These are phyloP conservation scores for Seminavis robusta DNA, from an alignment of 108 stramenopile genomes.

Conservation along the genomic window DNA sequence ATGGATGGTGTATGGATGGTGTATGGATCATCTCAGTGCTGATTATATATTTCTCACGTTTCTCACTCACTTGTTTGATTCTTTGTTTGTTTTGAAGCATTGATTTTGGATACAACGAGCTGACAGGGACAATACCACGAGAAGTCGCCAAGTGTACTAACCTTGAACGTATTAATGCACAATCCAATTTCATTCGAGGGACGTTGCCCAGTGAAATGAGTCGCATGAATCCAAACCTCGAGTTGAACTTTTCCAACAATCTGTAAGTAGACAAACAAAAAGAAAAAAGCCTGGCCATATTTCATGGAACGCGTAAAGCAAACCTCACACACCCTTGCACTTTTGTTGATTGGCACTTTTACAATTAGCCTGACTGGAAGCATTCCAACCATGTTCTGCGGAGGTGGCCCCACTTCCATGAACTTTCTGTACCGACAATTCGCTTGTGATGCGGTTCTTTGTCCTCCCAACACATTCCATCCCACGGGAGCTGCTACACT, in stretches of 20 bases:
- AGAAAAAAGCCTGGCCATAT: not conserved
- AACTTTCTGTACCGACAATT: constrained; percentile 41
- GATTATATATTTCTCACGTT: not conserved
- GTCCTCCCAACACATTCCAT: constrained; percentile 61
- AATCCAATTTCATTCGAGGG: constrained; percentile 23
- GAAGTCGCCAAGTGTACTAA: constrained; percentile 25
- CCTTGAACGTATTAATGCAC: constrained; percentile 22
- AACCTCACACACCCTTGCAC: constrained; percentile 13
- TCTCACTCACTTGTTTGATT: not conserved
- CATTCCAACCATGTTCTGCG: constrained; percentile 40
- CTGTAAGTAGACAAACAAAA: constrained; percentile 28
- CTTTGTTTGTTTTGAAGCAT: constrained; percentile 6
- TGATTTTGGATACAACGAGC: constrained; percentile 35
- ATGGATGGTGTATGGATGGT: not conserved
- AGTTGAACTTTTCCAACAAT: constrained; percentile 44
- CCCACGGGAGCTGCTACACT: constrained; percentile 42
- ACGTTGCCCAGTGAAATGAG: constrained; percentile 27
- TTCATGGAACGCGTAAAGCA: constrained; percentile 14
- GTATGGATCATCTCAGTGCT: constrained; percentile 1
- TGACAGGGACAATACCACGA: constrained; percentile 51
- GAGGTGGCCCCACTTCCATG: constrained; percentile 19
- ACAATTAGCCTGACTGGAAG: constrained; percentile 32
- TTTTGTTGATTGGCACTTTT: constrained; percentile 9
- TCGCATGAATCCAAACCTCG: constrained; percentile 19
- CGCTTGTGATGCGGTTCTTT: constrained; percentile 64